Percentiles rank a stretch among this genome's conserved stretches.
Conservation (phyloP, 108 stramenopile genomes). For the Pseudonitzschia delicatissima region DNA sequence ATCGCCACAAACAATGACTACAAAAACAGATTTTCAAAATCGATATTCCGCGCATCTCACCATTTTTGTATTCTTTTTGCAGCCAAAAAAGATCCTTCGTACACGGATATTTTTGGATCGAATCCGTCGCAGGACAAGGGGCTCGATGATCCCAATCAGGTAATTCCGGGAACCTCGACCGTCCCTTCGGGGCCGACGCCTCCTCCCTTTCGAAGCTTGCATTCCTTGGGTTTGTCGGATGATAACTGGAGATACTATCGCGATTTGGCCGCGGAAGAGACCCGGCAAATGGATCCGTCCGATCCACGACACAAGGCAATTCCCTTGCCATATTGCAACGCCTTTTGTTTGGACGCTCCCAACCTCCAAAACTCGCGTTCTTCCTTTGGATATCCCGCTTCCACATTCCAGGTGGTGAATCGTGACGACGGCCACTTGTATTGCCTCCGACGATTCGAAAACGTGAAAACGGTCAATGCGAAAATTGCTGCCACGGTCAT, state of each 20-base stretch:
- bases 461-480: conserved; percentile 67
- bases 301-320: conserved; percentile 61
- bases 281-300: conserved; percentile 61
- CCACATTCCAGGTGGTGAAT: conserved; percentile 60
- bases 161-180: conserved; percentile 21
- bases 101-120: conserved; percentile 15
- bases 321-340: conserved; percentile 34
- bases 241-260: conserved; percentile 66
- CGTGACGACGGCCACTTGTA: conserved; percentile 77
- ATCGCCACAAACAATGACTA: no score
- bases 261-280: conserved; percentile 46
- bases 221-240: conserved; percentile 46
- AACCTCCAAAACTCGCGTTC: conserved; percentile 38
- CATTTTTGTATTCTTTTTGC: no score
- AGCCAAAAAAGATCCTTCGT: conserved; percentile 12
- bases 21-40: no score
- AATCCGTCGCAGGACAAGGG: not conserved
- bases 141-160: conserved; percentile 6
- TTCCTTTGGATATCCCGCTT: conserved; percentile 77
- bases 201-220: conserved; percentile 42
- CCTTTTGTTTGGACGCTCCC: conserved; percentile 21
- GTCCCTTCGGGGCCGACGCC: conserved; percentile 42
- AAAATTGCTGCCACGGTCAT: conserved; percentile 76
- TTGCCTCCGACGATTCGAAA: conserved; percentile 85
- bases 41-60: no score